Percentiles rank a stretch among this genome's conserved stretches.
phyloP scores from a whole-genome alignment of 805 yeast genomes.

The Middelhovenomyces tepae region DNA sequence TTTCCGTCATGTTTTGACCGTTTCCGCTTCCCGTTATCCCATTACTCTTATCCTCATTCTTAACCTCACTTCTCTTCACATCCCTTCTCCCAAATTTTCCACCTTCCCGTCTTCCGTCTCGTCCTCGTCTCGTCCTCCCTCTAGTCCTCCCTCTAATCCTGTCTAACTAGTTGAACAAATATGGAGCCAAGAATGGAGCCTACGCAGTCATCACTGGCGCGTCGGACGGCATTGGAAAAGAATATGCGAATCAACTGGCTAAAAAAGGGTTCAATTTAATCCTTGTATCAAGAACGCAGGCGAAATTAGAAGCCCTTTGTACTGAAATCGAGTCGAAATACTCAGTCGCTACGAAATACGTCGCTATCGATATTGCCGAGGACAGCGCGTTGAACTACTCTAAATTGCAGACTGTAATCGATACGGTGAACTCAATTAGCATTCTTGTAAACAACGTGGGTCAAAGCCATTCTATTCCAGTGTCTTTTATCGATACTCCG shows the following conservation, averaged over 20 bases:
- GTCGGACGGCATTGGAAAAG: constrained; percentile 95
- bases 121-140: too few relatives aligned
- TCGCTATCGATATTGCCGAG: constrained; percentile 71
- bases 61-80: too few relatives aligned
- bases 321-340: constrained; percentile 51
- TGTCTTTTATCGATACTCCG: constrained; percentile 76
- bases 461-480: constrained; percentile 89
- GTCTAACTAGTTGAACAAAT: constrained; percentile 46
- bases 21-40: too few relatives aligned
- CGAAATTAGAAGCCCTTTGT: constrained; percentile 63
- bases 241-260: constrained; percentile 81
- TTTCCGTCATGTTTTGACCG: too few relatives aligned
- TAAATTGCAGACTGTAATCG: constrained; percentile 37
- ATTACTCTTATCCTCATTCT: too few relatives aligned
- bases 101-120: too few relatives aligned
- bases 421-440: constrained; percentile 39
- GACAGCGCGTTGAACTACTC: constrained; percentile 53
- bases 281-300: constrained; percentile 73
- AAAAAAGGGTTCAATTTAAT: constrained; percentile 73
- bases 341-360: constrained; percentile 51
- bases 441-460: constrained; percentile 90
- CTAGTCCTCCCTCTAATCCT: constrained; percentile 1
- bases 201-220: constrained; percentile 99
- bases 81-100: too few relatives aligned
- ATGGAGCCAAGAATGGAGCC: constrained; percentile 61